A percentile compares a stretch with the other conserved stretches of the same genome.
phyloP scores from a whole-genome alignment of 768 basidiomycete genomes.

The Naganishia antarctica region DNA sequence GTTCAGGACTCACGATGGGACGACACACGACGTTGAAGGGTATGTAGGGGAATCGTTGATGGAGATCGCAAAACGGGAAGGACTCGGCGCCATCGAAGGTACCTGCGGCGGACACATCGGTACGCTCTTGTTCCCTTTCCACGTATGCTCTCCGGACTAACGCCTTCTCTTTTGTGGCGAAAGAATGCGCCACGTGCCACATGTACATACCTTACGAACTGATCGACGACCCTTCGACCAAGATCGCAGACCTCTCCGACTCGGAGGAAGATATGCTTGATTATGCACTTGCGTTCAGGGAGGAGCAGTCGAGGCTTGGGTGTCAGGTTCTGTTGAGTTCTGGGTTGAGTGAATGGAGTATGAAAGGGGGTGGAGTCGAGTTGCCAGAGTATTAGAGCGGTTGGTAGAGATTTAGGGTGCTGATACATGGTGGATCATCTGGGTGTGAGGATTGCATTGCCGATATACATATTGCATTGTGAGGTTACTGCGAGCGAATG shows the following conservation, averaged over 20 bases:
- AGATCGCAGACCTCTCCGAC: constrained; percentile 33
- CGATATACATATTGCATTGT: too few relatives aligned
- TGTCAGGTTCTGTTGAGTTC: constrained; percentile 44
- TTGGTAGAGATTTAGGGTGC: too few relatives aligned
- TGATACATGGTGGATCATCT: too few relatives aligned
- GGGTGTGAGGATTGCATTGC: too few relatives aligned
- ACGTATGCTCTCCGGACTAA: background rate
- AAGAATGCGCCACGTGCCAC: constrained; percentile 49
- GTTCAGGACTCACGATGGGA: constrained; percentile 43
- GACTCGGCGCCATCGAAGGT: constrained; percentile 42
- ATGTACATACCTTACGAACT: constrained; percentile 34
- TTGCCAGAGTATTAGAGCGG: constrained; percentile 36
- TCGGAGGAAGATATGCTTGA: constrained; percentile 46
- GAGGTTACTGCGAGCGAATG: too few relatives aligned
- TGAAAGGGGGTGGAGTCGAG: constrained; percentile 33
- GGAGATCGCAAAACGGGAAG: constrained; percentile 38
- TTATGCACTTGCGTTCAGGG: constrained; percentile 40
- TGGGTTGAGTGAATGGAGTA: constrained; percentile 39
- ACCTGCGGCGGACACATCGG: constrained; percentile 41
- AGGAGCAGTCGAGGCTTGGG: constrained; percentile 41
- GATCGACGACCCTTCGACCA: constrained; percentile 22
- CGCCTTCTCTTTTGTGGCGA: background rate
- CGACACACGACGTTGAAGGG: constrained; percentile 15
- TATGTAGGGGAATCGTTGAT: constrained; percentile 37
- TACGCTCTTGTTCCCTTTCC: constrained; percentile 24